phyloP scores from a whole-genome alignment of 345 rosid species.

The Combretum micranthum region DNA sequence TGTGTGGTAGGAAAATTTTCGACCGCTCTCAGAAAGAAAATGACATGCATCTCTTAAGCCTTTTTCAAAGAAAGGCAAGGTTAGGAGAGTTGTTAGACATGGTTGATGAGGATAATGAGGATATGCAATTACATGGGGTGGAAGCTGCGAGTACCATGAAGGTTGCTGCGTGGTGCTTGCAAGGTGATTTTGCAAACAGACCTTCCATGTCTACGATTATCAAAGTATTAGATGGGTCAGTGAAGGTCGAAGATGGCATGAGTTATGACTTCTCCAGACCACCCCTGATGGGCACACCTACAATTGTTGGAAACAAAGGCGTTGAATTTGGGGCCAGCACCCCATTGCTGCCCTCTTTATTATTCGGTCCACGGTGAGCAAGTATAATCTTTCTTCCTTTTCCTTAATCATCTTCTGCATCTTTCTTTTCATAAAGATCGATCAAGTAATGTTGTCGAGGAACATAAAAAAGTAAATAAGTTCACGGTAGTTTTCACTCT shows the following conservation, averaged over 20 bases:
- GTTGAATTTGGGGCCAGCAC: too few species aligned
- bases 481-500: too few species aligned
- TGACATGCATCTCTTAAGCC: neutral
- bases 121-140: constrained; percentile 3
- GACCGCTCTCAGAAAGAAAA: neutral
- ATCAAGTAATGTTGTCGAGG: too few species aligned
- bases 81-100: constrained; percentile 4
- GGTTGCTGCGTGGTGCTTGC: constrained; percentile 14
- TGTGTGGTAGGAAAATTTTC: constrained; percentile 4
- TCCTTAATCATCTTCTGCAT: too few species aligned
- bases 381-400: too few species aligned
- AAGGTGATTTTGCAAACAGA: constrained; percentile 11
- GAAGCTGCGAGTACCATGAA: constrained; percentile 13
- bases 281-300: neutral
- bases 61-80: neutral
- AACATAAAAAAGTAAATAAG: too few species aligned
- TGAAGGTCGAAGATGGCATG: neutral
- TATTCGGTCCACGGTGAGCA: too few species aligned
- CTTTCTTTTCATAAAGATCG: too few species aligned
- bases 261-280: constrained; percentile 1
- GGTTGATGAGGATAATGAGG: constrained; percentile 1
- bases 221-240: neutral
- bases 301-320: too few species aligned
- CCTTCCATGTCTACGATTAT: constrained; percentile 15
- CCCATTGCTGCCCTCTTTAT: too few species aligned